These are phyloP conservation scores for Aureobasidium sp. DNA, from an alignment of 2,329 filamentous ascomycete species.

Conservation along the genomic window DNA sequence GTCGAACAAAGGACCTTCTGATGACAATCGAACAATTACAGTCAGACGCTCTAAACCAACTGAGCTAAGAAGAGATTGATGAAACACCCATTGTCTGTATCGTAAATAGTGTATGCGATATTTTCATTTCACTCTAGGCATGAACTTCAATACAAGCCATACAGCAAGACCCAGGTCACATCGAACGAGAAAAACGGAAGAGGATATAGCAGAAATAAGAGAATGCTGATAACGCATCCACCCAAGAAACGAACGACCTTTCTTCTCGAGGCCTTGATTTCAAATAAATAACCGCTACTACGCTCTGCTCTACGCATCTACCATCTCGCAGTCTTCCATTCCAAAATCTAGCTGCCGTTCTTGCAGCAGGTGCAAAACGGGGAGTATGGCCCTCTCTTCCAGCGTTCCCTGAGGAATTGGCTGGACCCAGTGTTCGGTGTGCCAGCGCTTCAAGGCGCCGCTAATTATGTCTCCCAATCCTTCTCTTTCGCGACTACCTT, in stretches of 20 bases:
- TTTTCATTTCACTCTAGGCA: no score
- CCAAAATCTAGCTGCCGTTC: background rate
- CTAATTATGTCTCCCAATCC: background rate
- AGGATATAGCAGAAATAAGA: background rate
- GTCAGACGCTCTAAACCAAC: conserved; percentile 14
- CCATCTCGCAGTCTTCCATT: background rate
- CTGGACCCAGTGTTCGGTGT: background rate
- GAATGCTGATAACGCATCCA: background rate
- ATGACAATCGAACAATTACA: conserved; percentile 13
- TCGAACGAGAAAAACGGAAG: background rate
- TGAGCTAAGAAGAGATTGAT: conserved; percentile 13
- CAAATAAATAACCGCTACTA: background rate
- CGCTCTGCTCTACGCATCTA: background rate
- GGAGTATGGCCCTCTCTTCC: background rate
- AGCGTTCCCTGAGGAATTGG: no score
- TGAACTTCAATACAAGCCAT: no score
- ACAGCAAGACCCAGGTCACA: background rate
- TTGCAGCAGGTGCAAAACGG: background rate
- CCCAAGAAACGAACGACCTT: background rate
- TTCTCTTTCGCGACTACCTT: background rate
- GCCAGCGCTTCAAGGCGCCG: background rate
- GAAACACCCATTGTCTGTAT: no score
- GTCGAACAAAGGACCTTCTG: conserved; percentile 13
- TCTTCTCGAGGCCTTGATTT: background rate
- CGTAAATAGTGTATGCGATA: no score